Conservation (phyloP, 371 early-diverging fungal genomes). For the Thermomucor indicae-seudaticae region DNA sequence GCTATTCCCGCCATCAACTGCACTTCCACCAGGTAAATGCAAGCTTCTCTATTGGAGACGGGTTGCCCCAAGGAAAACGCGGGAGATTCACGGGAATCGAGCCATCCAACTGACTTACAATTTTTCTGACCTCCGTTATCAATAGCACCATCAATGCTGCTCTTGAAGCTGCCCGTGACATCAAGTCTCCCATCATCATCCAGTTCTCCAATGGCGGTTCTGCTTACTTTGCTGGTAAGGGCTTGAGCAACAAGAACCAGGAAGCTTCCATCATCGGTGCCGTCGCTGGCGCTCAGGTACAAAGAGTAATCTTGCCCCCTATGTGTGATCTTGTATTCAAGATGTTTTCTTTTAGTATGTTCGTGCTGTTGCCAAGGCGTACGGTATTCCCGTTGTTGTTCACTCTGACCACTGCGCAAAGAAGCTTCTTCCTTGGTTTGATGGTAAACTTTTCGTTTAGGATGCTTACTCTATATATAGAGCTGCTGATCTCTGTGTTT, state of each 20-base stretch:
- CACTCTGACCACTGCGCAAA: slow-evolving; percentile 95
- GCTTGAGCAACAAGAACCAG: slow-evolving; percentile 82
- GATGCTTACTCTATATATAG: not conserved
- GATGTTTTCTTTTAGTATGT: slow-evolving; percentile 46
- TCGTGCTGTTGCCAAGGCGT: slow-evolving; percentile 80
- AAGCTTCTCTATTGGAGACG: not conserved
- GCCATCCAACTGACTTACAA: not conserved
- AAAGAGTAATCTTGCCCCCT: no score
- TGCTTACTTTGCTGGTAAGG: slow-evolving; percentile 88
- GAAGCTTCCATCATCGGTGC: slow-evolving; percentile 85
- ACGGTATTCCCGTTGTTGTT: slow-evolving; percentile 84
- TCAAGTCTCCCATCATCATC: slow-evolving; percentile 86
- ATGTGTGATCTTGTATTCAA: no score
- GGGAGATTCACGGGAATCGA: slow-evolving; percentile 9
- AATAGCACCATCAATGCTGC: slow-evolving; percentile 82
- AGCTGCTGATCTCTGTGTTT: not conserved
- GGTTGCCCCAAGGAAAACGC: not conserved
- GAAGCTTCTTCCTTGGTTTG: slow-evolving; percentile 93
- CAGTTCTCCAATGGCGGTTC: slow-evolving; percentile 92
- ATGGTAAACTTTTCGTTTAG: slow-evolving; percentile 39
- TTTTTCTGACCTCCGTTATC: not conserved
- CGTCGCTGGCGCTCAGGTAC: slow-evolving; percentile 80
- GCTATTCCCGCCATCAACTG: slow-evolving; percentile 95
- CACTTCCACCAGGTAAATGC: slow-evolving; percentile 71
- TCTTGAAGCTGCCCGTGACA: slow-evolving; percentile 88